Base-by-base conservation (phyloP, 306 rosid species). In the Quercus mongolica region DNA sequence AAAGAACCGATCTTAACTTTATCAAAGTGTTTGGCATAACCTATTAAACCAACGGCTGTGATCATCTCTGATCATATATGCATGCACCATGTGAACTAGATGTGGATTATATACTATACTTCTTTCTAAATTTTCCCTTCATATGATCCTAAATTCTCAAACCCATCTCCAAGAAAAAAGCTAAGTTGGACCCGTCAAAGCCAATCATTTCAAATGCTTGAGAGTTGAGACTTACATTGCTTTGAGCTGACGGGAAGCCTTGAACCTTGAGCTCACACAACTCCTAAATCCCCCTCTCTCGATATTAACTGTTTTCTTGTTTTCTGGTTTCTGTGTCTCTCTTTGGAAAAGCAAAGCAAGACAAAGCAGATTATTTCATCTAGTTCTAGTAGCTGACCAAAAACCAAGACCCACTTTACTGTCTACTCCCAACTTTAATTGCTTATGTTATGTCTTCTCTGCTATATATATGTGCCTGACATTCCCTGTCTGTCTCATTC, bases 141-240 rank as follows among this genome's bases (percentile, higher is more conserved):
- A 41, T 38, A 75, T 18, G 15, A 52, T 31, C 74, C 74, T 38
- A 54, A n/a, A 26, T 49, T 31, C 49, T 59, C 28, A 57, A 25
- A 28, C 52, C 23, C 14, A 73, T 52, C 65, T 28, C 17, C 69
- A 76, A 30, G 74, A 35, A 72, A 85, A 49, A 83, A 77, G 89
- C 19, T 1, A 74, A 77, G 87, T 87, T 88, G 87, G 92, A 90
- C 91, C 84, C 80, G 95, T 90, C 98, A 94, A 90, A 87, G 69
- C 88, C 92, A 89, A 87, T 90, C 77, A 91, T 91, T 82, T 81
- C 87, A 83, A 85, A 85, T 78, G 82, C 91, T 64, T 78, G 57
- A 73, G 55, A 76, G 90, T 64, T 78, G 57, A 73, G 55, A 76
- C 75, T 78, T 82, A 71, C 73, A 83, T 88, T 86, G 73, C 91